These are phyloP conservation scores for Penicillium robsamsonii DNA, from an alignment of 495 filamentous ascomycete species.

Conservation along the genomic window DNA sequence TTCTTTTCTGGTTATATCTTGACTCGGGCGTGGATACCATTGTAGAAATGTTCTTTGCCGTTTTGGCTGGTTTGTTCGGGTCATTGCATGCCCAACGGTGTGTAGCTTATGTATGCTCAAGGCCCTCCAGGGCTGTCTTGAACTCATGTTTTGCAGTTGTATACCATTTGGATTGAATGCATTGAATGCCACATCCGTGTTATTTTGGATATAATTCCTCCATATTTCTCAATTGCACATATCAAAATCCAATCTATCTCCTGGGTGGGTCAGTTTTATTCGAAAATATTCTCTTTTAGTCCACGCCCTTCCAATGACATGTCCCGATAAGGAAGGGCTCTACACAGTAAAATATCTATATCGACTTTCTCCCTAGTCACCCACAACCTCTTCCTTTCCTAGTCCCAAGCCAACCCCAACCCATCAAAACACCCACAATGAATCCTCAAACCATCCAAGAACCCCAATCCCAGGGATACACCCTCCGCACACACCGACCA, in stretches of 20 bases:
- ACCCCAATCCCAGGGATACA: not conserved
- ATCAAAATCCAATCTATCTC: not conserved
- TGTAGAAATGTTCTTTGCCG: constrained; percentile 4
- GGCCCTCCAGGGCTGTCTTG: not conserved
- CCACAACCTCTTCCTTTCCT: not conserved
- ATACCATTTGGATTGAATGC: constrained; percentile 4
- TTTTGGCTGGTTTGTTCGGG: not conserved
- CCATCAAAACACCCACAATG: not conserved
- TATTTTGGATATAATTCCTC: not conserved
- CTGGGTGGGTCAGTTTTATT: not conserved
- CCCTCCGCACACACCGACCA: constrained; percentile 1
- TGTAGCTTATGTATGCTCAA: not conserved
- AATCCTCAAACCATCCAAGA: not conserved
- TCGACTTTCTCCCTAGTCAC: not conserved
- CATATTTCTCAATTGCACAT: not conserved
- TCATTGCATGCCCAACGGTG: not conserved
- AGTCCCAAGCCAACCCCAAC: not conserved
- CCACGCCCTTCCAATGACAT: constrained; percentile 4
- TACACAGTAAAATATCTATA: not conserved
- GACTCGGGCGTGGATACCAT: constrained; percentile 2
- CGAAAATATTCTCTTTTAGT: not conserved
- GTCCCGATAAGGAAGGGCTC: not conserved
- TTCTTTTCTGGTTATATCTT: constrained; percentile 2
- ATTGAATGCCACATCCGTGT: not conserved
- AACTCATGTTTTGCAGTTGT: constrained; percentile 4